A percentile compares a stretch with the other conserved stretches of the same genome.
Evolutionary conservation across 2,329 filamentous ascomycete genomes (phyloP).

Genomic region (Fulvia fulva): DNA sequence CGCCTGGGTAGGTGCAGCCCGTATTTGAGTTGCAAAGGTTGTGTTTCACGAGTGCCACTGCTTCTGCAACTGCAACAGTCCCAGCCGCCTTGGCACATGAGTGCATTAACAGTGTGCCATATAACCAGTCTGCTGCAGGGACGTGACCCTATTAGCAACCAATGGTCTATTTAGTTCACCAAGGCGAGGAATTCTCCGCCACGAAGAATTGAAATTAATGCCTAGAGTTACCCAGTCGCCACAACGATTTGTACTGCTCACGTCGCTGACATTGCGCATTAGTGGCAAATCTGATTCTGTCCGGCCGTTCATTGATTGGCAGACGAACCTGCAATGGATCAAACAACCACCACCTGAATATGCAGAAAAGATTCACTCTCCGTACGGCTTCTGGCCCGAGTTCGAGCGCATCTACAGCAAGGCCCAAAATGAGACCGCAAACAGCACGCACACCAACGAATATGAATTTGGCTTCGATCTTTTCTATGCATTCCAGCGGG

Average conservation of each 20-base stretch:
- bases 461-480: constrained; percentile 50
- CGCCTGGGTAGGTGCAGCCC: too few relatives aligned
- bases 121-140: constrained; percentile 39
- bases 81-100: constrained; percentile 44
- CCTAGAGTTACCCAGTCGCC: too few relatives aligned
- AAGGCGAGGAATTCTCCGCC: too few relatives aligned
- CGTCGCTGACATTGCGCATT: constrained; percentile 11
- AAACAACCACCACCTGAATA: constrained; percentile 46
- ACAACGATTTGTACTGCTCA: not conserved
- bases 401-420: constrained; percentile 39
- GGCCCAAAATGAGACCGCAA: constrained; percentile 22
- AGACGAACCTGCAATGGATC: constrained; percentile 43
- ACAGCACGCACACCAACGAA: constrained; percentile 38
- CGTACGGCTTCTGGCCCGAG: constrained; percentile 40
- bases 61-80: constrained; percentile 36
- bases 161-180: too few relatives aligned
- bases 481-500: constrained; percentile 49
- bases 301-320: constrained; percentile 46
- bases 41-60: constrained; percentile 21
- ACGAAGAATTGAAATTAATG: too few relatives aligned
- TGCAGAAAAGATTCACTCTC: constrained; percentile 42
- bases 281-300: constrained; percentile 41
- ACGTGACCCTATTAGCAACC: not conserved
- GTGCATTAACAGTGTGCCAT: constrained; percentile 44
- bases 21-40: too few relatives aligned